Base-by-base conservation (phyloP, 768 basidiomycete species). In the Boletus huronensis region DNA sequence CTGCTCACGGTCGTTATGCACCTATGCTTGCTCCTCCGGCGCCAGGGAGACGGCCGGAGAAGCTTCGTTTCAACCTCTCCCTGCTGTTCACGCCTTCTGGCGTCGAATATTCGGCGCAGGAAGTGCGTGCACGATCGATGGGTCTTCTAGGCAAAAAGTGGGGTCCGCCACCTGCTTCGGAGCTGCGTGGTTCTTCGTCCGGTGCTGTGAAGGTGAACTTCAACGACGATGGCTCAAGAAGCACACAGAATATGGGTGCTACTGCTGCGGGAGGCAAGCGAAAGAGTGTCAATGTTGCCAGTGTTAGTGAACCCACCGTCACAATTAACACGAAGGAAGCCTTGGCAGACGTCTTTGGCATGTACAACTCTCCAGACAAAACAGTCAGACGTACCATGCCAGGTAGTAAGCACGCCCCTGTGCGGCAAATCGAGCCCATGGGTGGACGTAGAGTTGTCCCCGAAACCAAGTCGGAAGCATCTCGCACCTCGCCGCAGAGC, bases 291-390 rank as follows among this genome's bases (percentile, higher is more conserved):
- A 61, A 39, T 17, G 66, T 75, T 38, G 66, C 74, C 54, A 72
- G 70, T 28, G 78, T 70, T 16, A 77, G 75, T 16, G 90, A 93
- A 68, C 89, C 90, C 5, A 93, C 91, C 0, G 87, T 98, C 6
- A 99, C 97, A 1, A 93, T 98, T 62, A 97, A 97, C 68, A 99
- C 97, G 28, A 95, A 93, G 69, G 91, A 93, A 58, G 97, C 97
- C 4, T 78, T 97, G 32, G 89, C 84, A 13, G 93, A 98, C 65
- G 93, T 98, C 39, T 93, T 95, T 72, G 88, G 87, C 49, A 93
- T 98, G 88, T 98, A 94, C 68, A 96, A 97, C 68, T 91, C 89
- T 9, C 90, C 90, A 3, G 89, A 90, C 57, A 90, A 85, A 72
- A 86, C 86, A 0, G 77, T 78, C 42, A 82, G 79, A 48, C 70